Percentiles rank a stretch among this genome's conserved stretches.
Conservation (phyloP, 495 filamentous ascomycete genomes). For the Sordaria brevicollis region DNA sequence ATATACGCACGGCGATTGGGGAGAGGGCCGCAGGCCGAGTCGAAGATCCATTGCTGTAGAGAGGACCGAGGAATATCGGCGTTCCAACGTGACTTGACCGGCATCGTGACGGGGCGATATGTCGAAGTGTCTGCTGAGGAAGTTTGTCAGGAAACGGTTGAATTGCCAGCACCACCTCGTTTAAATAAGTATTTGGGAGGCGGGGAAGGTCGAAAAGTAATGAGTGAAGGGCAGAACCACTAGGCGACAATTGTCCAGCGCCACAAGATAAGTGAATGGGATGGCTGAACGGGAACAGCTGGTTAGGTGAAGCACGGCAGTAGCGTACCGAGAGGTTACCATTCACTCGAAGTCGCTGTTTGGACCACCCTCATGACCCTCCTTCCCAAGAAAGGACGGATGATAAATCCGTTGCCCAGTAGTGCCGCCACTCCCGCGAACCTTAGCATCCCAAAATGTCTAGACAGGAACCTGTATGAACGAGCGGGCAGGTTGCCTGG, state of each 20-base stretch:
- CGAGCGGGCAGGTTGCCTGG: neutral
- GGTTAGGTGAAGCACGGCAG: neutral
- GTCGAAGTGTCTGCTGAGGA: neutral
- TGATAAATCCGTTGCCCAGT: neutral
- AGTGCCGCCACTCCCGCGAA: neutral
- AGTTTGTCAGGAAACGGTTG: neutral
- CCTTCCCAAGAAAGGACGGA: neutral
- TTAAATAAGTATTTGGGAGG: neutral
- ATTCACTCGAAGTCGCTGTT: neutral
- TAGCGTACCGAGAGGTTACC: neutral
- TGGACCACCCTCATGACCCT: neutral
- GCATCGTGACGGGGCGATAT: conserved; percentile 14
- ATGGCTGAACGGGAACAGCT: neutral
- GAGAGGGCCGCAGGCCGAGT: conserved; percentile 18
- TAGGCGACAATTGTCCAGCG: neutral
- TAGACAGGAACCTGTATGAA: neutral
- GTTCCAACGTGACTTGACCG: conserved; percentile 34
- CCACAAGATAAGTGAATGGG: neutral
- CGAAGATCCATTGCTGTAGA: conserved; percentile 32
- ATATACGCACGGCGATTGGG: conserved; percentile 30
- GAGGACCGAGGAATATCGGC: conserved; percentile 26
- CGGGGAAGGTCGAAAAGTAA: neutral
- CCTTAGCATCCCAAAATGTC: neutral
- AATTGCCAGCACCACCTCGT: neutral
- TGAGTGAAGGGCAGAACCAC: neutral